Evolutionary conservation across 2,329 filamentous ascomycete species (phyloP), one percentile per base, ranked within the genome.

Genomic region (Exophiala sp.): DNA sequence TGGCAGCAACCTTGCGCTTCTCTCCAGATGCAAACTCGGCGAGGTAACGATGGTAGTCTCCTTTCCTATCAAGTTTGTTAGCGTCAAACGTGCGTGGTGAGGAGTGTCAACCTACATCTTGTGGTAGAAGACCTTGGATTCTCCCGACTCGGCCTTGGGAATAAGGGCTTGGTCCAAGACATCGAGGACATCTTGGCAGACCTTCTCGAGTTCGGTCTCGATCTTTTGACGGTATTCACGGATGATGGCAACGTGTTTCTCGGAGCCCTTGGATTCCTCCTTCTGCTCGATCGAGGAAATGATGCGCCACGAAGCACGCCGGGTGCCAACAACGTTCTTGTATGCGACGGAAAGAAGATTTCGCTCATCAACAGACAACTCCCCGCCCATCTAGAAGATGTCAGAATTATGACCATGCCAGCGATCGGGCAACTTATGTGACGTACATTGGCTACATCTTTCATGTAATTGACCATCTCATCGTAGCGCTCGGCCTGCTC

Each of bases 401-500:
- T 62, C 50, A 62, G 59, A 52, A 38, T 40, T 42, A 43, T 38
- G 7, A 5, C n/a, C n/a, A n/a, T n/a, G n/a, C n/a, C n/a, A n/a
- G n/a, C n/a, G n/a, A n/a, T n/a, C n/a, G n/a, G n/a, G n/a, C n/a
- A n/a, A n/a, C n/a, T n/a, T 55, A 13, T 37, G 18, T 47, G 60
- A 64, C 69, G 65, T 82, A 86, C 83, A 78, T 95, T 94, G 74
- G 91, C 91, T 67, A 97, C 91, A 85, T 96, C 89, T 88, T 97
- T 97, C 93, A 97, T 97, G 80, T 91, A 96, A 70, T 84, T 89
- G 66, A 97, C 91, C 91, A 97, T 97, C 78, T 97, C 93, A 91
- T 98, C 91, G 78, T 98, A 98, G 71, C 91, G 91, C 82, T 97
- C 93, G 72, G 93, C 93, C 84, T 98, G 93, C 87, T 97, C 93